Base-by-base conservation (phyloP, 306 rosid genomes). In the Castanospermum australe region DNA sequence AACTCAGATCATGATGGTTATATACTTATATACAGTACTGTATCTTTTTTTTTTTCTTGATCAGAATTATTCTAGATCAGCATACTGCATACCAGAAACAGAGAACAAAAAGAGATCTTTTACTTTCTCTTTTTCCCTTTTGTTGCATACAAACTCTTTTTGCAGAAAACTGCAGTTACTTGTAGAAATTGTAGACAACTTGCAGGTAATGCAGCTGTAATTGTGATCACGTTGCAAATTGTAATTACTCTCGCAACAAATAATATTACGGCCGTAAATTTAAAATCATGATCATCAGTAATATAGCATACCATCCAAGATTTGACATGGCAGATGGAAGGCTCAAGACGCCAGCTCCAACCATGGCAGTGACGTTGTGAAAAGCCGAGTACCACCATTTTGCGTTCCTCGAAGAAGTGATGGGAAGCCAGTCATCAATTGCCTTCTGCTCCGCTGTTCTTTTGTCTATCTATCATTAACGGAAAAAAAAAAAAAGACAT, bases 361-460 rank as follows among this genome's bases (percentile, higher is more conserved):
- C 94, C 90, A 91, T 91, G 76, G 98, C 92, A 20, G 96, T 91
- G 66, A 93, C 85, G 52, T 93, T 91, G 93, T 91, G 98, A 79
- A 93, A 89, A 62, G 97, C 84, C 0, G 98, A 15, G 83, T 91
- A 87, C 93, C 94, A 93, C 98, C 98, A 93, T 76, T 87, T 93
- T 71, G 90, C 98, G 25, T 88, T 88, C 75, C 98, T 89, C 3
- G 94, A 89, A 1, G 97, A 88, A 15, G 98, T 89, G 20, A 93
- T 89, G 0, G 94, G 97, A 76, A 93, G 98, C 90, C 98, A 93
- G 6, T 87, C 92, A 59, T 89, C 92, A 15, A 93, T 83, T 33
- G 62, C 83, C 77, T 89, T 93, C 79, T 86, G 82, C 68, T 63
- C 79, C 15, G 47, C 80, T 10, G 38, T 51, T 76, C 81, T 30